phyloP scores from a whole-genome alignment of 2,329 filamentous ascomycete genomes.

The Claviceps digitariae region DNA sequence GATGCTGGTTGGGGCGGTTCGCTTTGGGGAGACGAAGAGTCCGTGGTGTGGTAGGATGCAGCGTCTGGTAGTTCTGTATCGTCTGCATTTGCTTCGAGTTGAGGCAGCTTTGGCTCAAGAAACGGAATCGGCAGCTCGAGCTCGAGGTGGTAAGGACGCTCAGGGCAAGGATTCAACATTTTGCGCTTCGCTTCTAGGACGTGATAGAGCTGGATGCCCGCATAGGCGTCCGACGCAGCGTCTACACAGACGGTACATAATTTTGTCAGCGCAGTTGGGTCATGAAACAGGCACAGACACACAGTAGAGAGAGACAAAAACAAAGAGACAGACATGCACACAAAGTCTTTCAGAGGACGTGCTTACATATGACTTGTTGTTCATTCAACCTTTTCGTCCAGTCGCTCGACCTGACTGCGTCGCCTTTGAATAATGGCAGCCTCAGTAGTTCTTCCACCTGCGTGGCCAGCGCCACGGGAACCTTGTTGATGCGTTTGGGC shows the following conservation, averaged over 20 bases:
- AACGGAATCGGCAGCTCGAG: conserved; percentile 48
- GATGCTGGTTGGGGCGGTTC: not conserved
- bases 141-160: conserved; percentile 56
- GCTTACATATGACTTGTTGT: conserved; percentile 57
- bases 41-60: not conserved
- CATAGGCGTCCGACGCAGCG: conserved; percentile 74
- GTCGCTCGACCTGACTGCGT: conserved; percentile 54
- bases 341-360: conserved; percentile 5
- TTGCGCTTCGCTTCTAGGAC: conserved; percentile 55
- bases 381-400: conserved; percentile 54
- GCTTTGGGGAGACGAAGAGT: too few relatives aligned
- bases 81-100: not conserved
- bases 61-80: not conserved
- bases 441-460: conserved; percentile 60
- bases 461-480: conserved; percentile 48
- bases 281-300: not conserved
- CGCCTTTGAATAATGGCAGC: conserved; percentile 63
- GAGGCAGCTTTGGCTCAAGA: conserved; percentile 7
- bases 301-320: not conserved
- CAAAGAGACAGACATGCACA: not conserved
- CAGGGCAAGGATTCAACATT: conserved; percentile 54
- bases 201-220: conserved; percentile 58
- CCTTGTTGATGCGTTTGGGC: conserved; percentile 50
- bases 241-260: conserved; percentile 28
- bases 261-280: not conserved